Percentiles rank a stretch among this genome's conserved stretches.
These are phyloP conservation scores for Erodium texanum DNA, from an alignment of 441 rosid genomes.

Conservation along the genomic window DNA sequence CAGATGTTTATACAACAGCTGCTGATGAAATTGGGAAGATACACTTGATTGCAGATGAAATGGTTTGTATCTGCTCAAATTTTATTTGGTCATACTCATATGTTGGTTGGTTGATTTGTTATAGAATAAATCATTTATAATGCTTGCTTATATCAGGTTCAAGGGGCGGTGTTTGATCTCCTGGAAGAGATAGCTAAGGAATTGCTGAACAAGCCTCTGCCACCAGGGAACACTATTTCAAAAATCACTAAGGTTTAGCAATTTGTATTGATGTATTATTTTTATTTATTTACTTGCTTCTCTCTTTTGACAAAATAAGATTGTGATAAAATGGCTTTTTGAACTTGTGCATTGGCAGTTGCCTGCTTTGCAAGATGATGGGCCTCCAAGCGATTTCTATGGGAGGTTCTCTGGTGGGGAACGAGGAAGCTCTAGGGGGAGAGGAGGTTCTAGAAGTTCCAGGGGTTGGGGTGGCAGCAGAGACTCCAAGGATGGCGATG, in stretches of 20 bases:
- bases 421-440: conserved; percentile 23
- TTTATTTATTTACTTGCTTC: no score
- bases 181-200: conserved; percentile 89
- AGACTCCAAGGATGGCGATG: conserved; percentile 6
- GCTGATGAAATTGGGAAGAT: conserved; percentile 92
- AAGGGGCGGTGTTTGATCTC: conserved; percentile 93
- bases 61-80: conserved; percentile 34
- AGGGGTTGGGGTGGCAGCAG: conserved; percentile 53
- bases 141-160: conserved; percentile 52
- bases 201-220: conserved; percentile 54
- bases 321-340: no score
- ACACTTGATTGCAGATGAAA: conserved; percentile 79
- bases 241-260: conserved; percentile 66
- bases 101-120: no score
- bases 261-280: background rate
- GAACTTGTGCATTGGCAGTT: conserved; percentile 34
- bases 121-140: no score
- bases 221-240: conserved; percentile 68
- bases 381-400: conserved; percentile 69
- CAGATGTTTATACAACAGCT: conserved; percentile 68
- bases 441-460: conserved; percentile 43
- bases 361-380: conserved; percentile 89
- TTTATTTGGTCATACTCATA: no score
- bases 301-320: no score
- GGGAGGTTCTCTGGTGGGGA: conserved; percentile 79